Percentiles rank a stretch among this genome's conserved stretches.
Evolutionary conservation across 1,139 yeast species (phyloP).

Genomic region (Suhomyces bolitotheri): DNA sequence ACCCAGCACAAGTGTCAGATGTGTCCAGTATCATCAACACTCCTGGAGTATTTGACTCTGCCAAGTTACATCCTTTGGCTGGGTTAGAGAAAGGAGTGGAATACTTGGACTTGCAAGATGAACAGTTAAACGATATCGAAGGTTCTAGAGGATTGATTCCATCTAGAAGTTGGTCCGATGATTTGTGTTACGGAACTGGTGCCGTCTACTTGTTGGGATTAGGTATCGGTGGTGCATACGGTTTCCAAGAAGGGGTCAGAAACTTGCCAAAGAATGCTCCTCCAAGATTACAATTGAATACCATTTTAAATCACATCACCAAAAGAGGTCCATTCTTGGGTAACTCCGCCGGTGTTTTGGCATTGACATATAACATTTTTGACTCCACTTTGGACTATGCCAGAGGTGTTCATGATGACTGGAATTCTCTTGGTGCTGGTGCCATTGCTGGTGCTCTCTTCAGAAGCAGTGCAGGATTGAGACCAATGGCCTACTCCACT

Average conservation of each 20-base stretch:
- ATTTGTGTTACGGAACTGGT: slow-evolving; percentile 97
- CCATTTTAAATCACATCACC: slow-evolving; percentile 87
- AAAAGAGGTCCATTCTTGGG: slow-evolving; percentile 96
- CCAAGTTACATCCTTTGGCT: slow-evolving; percentile 88
- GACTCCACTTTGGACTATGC: slow-evolving; percentile 76
- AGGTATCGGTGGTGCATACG: slow-evolving; percentile 85
- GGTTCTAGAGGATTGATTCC: slow-evolving; percentile 92
- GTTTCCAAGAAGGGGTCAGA: slow-evolving; percentile 80
- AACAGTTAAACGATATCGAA: slow-evolving; percentile 66
- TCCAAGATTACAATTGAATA: slow-evolving; percentile 77
- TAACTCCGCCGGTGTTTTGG: slow-evolving; percentile 92
- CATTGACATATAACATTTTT: slow-evolving; percentile 80
- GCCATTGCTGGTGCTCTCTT: slow-evolving; percentile 90
- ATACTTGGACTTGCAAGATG: slow-evolving; percentile 84
- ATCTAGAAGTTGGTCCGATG: slow-evolving; percentile 96
- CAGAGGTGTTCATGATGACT: slow-evolving; percentile 87
- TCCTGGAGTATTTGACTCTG: slow-evolving; percentile 67
- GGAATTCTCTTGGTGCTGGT: slow-evolving; percentile 85
- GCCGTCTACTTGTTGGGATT: slow-evolving; percentile 76
- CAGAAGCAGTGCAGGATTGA: slow-evolving; percentile 80
- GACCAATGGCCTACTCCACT: slow-evolving; percentile 86
- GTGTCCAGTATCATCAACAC: slow-evolving; percentile 61
- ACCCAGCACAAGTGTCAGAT: slow-evolving; percentile 64
- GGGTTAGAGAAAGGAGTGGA: slow-evolving; percentile 89
- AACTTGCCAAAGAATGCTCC: slow-evolving; percentile 75